A percentile compares a stretch with the other conserved stretches of the same genome.
These are phyloP conservation scores for Heritiera fomes DNA, from an alignment of 345 rosid species.

Conservation along the genomic window DNA sequence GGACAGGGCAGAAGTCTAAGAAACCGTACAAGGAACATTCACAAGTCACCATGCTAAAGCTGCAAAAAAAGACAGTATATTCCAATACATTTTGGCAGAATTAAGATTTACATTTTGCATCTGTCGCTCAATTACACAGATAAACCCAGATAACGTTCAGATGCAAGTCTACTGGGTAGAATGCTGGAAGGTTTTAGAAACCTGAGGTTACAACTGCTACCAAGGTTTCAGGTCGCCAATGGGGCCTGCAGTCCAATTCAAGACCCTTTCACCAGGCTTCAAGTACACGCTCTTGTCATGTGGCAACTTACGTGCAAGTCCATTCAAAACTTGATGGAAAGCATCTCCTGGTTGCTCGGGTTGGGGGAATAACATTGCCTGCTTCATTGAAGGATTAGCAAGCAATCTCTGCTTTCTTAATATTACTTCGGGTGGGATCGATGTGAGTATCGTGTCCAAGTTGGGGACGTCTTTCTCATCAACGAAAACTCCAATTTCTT, in stretches of 20 bases:
- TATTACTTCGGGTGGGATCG: slow-evolving; percentile 78
- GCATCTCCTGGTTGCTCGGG: slow-evolving; percentile 97
- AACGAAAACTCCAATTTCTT: slow-evolving; percentile 87
- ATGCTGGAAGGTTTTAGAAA: slow-evolving; percentile 1
- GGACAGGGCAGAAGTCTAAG: not conserved
- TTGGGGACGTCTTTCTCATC: slow-evolving; percentile 94
- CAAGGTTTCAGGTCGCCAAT: slow-evolving; percentile 92
- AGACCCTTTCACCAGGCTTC: slow-evolving; percentile 60
- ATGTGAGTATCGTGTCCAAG: slow-evolving; percentile 85
- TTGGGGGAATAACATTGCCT: slow-evolving; percentile 91
- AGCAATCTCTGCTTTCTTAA: slow-evolving; percentile 87
- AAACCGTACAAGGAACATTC: not conserved
- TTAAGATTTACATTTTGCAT: slow-evolving; percentile 25
- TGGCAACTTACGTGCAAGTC: slow-evolving; percentile 90
- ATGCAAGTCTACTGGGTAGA: not conserved
- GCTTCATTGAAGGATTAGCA: slow-evolving; percentile 97
- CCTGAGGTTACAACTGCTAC: slow-evolving; percentile 34
- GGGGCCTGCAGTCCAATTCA: slow-evolving; percentile 98
- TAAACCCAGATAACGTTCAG: not conserved
- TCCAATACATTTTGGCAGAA: slow-evolving; percentile 3
- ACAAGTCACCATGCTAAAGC: not conserved
- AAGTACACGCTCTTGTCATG: slow-evolving; percentile 58
- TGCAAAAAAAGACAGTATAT: not conserved
- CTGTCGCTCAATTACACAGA: not conserved
- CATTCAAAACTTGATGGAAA: slow-evolving; percentile 92